Evolutionary conservation across 345 rosid genomes (phyloP).

Genomic region (Gossypium australe): DNA sequence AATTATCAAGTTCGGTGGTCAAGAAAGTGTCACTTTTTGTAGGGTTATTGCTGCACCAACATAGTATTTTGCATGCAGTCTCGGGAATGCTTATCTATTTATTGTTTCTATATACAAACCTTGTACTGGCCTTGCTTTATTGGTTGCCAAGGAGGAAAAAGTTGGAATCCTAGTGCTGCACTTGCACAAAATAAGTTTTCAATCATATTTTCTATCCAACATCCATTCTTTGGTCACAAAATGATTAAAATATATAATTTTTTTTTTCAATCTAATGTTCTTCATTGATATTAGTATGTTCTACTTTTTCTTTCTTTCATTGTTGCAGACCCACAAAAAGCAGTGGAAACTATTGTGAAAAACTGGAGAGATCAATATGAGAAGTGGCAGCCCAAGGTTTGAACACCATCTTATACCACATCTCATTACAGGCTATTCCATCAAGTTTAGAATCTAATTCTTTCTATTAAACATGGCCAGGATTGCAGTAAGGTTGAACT

Average conservation of each 20-base stretch:
- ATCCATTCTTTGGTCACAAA: neutral
- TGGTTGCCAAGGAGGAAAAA: neutral
- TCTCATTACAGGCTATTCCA: conserved; percentile 6
- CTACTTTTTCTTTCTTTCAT: neutral
- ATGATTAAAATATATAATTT: neutral
- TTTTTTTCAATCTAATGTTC: neutral
- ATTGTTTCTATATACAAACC: neutral
- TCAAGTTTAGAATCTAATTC: conserved; percentile 22
- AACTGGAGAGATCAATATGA: conserved; percentile 84
- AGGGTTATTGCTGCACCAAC: neutral
- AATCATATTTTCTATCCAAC: neutral
- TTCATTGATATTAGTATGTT: neutral
- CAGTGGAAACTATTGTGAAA: conserved; percentile 85
- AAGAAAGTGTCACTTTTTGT: neutral
- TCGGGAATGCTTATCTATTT: neutral
- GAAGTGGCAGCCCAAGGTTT: conserved; percentile 98
- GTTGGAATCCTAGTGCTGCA: neutral
- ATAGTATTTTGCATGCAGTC: neutral
- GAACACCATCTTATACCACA: conserved; percentile 4
- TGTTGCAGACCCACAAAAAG: conserved; percentile 84
- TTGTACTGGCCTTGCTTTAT: neutral
- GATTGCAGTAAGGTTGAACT: conserved; percentile 83
- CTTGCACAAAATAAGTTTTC: neutral
- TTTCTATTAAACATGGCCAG: conserved; percentile 31
- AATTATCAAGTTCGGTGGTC: neutral